Percentiles rank a stretch among this genome's conserved stretches.
Conservation (phyloP, 176 grass and related monocot species). For the Oryza punctata region DNA sequence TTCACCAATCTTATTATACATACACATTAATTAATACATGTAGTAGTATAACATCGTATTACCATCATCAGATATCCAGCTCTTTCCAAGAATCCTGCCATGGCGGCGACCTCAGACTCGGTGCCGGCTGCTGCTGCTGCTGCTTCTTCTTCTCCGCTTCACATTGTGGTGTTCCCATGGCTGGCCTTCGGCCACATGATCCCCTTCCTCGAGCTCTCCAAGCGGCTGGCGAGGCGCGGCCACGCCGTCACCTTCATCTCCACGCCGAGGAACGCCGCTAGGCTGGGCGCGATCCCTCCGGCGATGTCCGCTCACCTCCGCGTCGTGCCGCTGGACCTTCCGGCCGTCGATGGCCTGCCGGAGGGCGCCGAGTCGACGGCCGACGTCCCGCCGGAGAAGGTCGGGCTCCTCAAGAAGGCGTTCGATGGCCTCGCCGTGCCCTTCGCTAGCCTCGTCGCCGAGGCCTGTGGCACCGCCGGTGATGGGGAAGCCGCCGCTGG, state of each 20-base stretch:
- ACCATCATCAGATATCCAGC: no score
- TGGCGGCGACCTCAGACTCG: no score
- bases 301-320: neutral
- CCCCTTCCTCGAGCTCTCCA: conserved; percentile 39
- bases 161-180: conserved; percentile 45
- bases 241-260: conserved; percentile 37
- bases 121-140: no score
- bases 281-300: neutral
- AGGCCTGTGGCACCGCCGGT: neutral
- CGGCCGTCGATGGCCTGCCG: neutral
- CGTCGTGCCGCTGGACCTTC: neutral
- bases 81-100: no score
- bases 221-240: conserved; percentile 7
- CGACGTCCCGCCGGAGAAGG: conserved; percentile 14
- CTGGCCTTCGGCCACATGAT: conserved; percentile 42
- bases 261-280: conserved; percentile 16
- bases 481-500: neutral
- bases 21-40: no score
- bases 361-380: conserved; percentile 31
- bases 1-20: no score
- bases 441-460: conserved; percentile 3
- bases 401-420: conserved; percentile 5
- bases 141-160: neutral
- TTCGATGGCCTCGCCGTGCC: conserved; percentile 32
- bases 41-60: no score